phyloP scores from a whole-genome alignment of 2,329 filamentous ascomycete species.

The Pseudogymnoascus sp. region DNA sequence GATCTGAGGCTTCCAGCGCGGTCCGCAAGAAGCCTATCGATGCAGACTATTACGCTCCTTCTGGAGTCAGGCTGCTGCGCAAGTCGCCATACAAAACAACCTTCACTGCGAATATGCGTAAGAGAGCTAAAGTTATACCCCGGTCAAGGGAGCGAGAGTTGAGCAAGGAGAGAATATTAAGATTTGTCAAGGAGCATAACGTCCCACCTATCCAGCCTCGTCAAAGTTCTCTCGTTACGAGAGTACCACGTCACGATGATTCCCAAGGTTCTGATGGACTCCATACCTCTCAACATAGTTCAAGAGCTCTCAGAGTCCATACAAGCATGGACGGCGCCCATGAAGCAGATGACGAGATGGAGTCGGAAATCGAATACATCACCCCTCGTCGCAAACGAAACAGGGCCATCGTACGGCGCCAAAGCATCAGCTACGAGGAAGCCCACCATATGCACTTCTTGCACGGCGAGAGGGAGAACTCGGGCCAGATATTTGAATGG shows the following conservation, averaged over 20 bases:
- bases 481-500: background rate
- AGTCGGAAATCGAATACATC: background rate
- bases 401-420: background rate
- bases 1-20: background rate
- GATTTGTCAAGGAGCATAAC: conserved; percentile 12
- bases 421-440: background rate
- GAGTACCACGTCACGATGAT: background rate
- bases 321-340: background rate
- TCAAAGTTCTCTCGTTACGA: background rate
- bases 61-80: background rate
- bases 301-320: background rate
- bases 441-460: background rate
- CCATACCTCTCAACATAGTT: background rate
- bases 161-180: background rate
- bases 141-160: background rate
- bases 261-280: background rate
- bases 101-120: background rate
- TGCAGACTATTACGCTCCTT: background rate
- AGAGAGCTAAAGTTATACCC: background rate
- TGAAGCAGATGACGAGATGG: background rate
- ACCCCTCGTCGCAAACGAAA: background rate
- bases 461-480: background rate
- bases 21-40: background rate
- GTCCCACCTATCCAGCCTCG: conserved; percentile 15
- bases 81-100: background rate